phyloP scores from a whole-genome alignment of 2,329 filamentous ascomycete genomes.

The Hypoxylon sp. region DNA sequence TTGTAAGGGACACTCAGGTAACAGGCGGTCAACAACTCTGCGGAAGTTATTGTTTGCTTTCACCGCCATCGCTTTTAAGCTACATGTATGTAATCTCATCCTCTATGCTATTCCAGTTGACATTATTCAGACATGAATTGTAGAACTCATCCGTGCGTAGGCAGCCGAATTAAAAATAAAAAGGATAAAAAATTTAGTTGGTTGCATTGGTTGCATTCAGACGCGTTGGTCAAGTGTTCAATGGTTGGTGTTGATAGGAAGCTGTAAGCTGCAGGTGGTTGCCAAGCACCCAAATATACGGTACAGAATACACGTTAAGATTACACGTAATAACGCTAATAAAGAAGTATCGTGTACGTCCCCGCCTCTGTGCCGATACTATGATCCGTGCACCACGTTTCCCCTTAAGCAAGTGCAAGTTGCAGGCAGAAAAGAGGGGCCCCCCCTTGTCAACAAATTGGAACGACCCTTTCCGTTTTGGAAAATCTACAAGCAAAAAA shows the following conservation, averaged over 20 bases:
- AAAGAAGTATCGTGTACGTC: slow-evolving; percentile 33
- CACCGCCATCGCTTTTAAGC: neutral
- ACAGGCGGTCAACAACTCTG: slow-evolving; percentile 13
- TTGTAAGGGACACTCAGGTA: slow-evolving; percentile 2
- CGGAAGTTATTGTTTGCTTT: slow-evolving; percentile 2
- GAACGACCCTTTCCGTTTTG: slow-evolving; percentile 43
- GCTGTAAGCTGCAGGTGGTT: slow-evolving; percentile 2
- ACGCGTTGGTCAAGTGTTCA: neutral
- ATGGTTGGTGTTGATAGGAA: slow-evolving; percentile 18
- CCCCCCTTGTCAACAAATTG: slow-evolving; percentile 37
- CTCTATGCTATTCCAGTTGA: slow-evolving; percentile 1
- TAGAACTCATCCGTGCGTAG: slow-evolving; percentile 1
- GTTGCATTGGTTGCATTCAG: neutral
- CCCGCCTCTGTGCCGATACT: slow-evolving; percentile 26
- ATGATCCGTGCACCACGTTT: slow-evolving; percentile 29
- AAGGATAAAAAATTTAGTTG: no score
- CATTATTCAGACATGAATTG: slow-evolving; percentile 6
- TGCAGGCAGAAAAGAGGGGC: slow-evolving; percentile 23
- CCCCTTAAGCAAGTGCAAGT: slow-evolving; percentile 18
- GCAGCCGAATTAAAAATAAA: slow-evolving; percentile 9
- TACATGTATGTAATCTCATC: neutral
- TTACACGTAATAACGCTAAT: slow-evolving; percentile 34
- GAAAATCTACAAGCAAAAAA: slow-evolving; percentile 39
- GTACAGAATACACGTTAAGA: slow-evolving; percentile 32
- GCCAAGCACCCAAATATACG: slow-evolving; percentile 29